phyloP scores from a whole-genome alignment of 176 grass and related monocot species.

The Aegilops tauschii region DNA sequence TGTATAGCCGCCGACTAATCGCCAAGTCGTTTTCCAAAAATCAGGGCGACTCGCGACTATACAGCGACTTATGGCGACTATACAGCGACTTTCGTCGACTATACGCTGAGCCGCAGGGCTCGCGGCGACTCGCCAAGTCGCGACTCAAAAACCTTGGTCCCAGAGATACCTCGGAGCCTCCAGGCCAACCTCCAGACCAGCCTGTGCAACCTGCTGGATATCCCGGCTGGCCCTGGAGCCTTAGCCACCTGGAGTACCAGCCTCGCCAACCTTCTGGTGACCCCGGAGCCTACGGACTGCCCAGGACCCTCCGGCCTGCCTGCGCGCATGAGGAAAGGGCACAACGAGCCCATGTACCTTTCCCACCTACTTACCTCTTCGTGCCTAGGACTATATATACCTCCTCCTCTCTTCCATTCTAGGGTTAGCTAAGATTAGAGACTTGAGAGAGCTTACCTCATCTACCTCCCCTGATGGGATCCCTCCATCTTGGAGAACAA shows the following conservation, averaged over 20 bases:
- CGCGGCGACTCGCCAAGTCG: too few species aligned
- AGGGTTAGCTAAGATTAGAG: neutral
- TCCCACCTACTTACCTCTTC: neutral
- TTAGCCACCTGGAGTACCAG: neutral
- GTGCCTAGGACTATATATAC: neutral
- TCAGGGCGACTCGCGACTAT: too few species aligned
- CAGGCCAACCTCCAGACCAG: too few species aligned
- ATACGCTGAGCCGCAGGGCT: too few species aligned
- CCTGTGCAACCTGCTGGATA: too few species aligned
- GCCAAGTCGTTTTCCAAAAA: too few species aligned
- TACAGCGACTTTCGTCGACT: too few species aligned
- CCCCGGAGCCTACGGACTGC: neutral
- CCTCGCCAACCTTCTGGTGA: neutral
- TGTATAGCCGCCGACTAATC: too few species aligned
- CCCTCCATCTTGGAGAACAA: neutral
- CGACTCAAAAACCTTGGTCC: too few species aligned
- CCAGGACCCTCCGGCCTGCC: neutral
- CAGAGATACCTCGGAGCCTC: too few species aligned
- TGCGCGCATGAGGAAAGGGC: neutral
- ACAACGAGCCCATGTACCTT: neutral
- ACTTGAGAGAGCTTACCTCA: neutral
- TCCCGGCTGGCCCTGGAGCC: neutral
- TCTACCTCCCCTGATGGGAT: neutral
- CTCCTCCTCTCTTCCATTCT: neutral
- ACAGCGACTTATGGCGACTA: too few species aligned